Evolutionary conservation across 2,329 filamentous ascomycete genomes (phyloP).

Genomic region (Macrophomina pseudophaseolina): DNA sequence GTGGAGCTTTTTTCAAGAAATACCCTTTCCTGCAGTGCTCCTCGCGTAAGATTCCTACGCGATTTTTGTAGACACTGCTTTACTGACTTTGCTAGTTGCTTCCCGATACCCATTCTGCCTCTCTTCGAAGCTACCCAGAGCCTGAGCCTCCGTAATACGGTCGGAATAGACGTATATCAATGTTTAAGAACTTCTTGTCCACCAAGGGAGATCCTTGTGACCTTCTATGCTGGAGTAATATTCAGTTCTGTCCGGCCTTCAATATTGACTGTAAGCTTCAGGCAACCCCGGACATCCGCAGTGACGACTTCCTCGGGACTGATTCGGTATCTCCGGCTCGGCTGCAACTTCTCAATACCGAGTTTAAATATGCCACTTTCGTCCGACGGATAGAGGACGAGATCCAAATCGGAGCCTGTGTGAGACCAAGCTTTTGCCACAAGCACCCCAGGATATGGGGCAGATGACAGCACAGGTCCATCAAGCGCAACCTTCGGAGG

Average conservation of each 20-base stretch:
- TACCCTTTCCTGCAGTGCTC: slow-evolving; percentile 23
- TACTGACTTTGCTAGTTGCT: neutral
- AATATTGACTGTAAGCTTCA: neutral
- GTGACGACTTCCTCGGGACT: neutral
- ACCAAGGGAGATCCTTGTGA: too few species aligned
- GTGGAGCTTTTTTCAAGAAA: slow-evolving; percentile 13
- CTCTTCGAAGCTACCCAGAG: neutral
- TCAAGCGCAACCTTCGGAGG: slow-evolving; percentile 28
- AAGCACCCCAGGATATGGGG: slow-evolving; percentile 30
- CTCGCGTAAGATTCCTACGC: neutral
- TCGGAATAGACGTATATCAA: too few species aligned
- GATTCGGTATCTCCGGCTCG: neutral
- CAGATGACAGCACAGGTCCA: slow-evolving; percentile 29
- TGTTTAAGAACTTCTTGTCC: too few species aligned
- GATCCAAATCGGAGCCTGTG: slow-evolving; percentile 27
- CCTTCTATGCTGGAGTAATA: neutral
- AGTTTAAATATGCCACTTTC: slow-evolving; percentile 27
- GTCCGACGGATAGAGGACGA: slow-evolving; percentile 30
- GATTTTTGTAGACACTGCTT: neutral
- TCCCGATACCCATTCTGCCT: neutral
- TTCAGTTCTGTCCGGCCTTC: neutral
- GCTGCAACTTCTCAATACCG: slow-evolving; percentile 30
- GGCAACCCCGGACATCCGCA: neutral
- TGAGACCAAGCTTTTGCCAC: slow-evolving; percentile 31
- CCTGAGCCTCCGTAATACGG: neutral